Evolutionary conservation across 2,329 filamentous ascomycete genomes (phyloP).

Genomic region (Byssothecium circinans): DNA sequence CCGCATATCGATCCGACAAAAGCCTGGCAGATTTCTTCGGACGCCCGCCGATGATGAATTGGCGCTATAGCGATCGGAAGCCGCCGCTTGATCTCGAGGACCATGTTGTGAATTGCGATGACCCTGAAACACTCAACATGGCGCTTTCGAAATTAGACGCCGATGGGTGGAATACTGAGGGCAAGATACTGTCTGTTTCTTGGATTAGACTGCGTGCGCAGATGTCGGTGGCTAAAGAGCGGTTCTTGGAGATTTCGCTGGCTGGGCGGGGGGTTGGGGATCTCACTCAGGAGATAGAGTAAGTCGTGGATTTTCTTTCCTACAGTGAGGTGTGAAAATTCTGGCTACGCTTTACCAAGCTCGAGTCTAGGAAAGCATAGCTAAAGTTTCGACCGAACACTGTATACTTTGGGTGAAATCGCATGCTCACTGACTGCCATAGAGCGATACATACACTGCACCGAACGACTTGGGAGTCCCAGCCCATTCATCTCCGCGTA

Average conservation of each 20-base stretch:
- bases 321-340: no score
- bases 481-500: conserved; percentile 35
- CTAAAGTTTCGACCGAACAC: no score
- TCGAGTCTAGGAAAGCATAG: no score
- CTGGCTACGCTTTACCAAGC: no score
- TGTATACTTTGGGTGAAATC: no score
- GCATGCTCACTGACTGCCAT: no score
- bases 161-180: conserved; percentile 37
- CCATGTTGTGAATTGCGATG: conserved; percentile 24
- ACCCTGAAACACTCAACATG: conserved; percentile 25
- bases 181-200: conserved; percentile 28
- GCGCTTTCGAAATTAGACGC: conserved; percentile 31
- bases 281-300: conserved; percentile 32
- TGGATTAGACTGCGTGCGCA: conserved; percentile 32
- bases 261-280: conserved; percentile 35
- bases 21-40: conserved; percentile 39
- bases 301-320: no score
- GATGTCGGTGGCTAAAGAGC: conserved; percentile 34
- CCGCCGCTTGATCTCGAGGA: conserved; percentile 38
- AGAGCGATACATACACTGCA: conserved; percentile 30
- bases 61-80: conserved; percentile 36
- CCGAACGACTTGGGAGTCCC: conserved; percentile 28
- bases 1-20: conserved; percentile 38
- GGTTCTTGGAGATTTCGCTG: conserved; percentile 35
- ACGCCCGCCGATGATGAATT: conserved; percentile 39